Evolutionary conservation across 148 eudicot genomes (phyloP).

Genomic region (Chenopodium formosanum): DNA sequence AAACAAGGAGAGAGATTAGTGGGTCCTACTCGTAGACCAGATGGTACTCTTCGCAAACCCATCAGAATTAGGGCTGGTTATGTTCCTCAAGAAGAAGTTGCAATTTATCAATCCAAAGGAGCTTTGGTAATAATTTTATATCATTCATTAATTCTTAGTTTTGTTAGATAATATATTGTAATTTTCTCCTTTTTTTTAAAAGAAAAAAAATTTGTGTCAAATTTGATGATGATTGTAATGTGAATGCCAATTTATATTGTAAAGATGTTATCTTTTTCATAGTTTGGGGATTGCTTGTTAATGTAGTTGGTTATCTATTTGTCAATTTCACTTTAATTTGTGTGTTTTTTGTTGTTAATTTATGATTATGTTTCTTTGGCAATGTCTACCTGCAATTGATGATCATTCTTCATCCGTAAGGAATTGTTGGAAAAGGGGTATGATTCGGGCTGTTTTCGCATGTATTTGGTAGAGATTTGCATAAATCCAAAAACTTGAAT

Average conservation of each 20-base stretch:
- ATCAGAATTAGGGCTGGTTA: conserved; percentile 84
- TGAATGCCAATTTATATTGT: neutral
- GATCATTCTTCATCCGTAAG: neutral
- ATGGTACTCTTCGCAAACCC: conserved; percentile 82
- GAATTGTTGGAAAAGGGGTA: neutral
- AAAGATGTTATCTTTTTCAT: neutral
- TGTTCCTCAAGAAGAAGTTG: conserved; percentile 93
- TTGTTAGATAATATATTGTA: neutral
- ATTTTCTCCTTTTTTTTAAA: too few relatives aligned
- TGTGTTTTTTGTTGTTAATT: neutral
- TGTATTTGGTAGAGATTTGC: neutral
- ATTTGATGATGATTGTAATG: neutral
- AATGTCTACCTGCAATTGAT: neutral
- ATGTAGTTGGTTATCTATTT: neutral
- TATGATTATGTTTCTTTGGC: neutral
- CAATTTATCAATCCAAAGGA: conserved; percentile 87
- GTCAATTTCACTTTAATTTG: neutral
- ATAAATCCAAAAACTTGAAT: neutral
- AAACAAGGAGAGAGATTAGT: conserved; percentile 91
- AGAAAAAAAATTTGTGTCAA: neutral
- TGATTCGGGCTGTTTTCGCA: neutral
- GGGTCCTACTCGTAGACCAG: conserved; percentile 90
- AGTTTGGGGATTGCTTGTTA: neutral
- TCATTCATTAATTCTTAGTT: neutral
- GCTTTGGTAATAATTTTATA: conserved; percentile 44